phyloP scores from a whole-genome alignment of 2,329 filamentous ascomycete genomes.

The Fusarium globosum region DNA sequence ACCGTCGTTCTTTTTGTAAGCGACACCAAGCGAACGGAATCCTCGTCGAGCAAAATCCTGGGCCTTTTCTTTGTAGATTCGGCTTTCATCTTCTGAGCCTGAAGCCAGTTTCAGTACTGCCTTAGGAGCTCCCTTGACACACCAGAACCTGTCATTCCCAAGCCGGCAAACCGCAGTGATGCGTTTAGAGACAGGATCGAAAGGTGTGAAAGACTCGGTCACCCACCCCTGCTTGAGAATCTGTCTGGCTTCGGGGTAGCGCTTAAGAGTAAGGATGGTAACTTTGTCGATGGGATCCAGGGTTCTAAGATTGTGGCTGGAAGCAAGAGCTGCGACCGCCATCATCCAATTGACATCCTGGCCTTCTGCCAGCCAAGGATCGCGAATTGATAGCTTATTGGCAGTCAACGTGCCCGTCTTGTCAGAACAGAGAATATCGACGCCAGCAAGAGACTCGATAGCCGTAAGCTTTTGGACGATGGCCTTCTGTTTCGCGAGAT shows the following conservation, averaged over 20 bases:
- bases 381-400: slow-evolving; percentile 23
- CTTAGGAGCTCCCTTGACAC: slow-evolving; percentile 14
- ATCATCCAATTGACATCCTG: slow-evolving; percentile 35
- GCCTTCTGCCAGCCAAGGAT: slow-evolving; percentile 24
- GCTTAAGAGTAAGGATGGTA: slow-evolving; percentile 29
- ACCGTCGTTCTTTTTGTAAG: slow-evolving; percentile 30
- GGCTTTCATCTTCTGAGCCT: slow-evolving; percentile 6
- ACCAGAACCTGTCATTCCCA: not conserved
- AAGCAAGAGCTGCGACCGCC: slow-evolving; percentile 28
- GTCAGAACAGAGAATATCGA: slow-evolving; percentile 29
- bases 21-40: slow-evolving; percentile 26
- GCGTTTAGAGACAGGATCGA: slow-evolving; percentile 24
- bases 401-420: slow-evolving; percentile 26
- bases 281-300: slow-evolving; percentile 27
- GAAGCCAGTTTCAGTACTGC: slow-evolving; percentile 14
- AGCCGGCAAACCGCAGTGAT: slow-evolving; percentile 30
- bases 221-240: slow-evolving; percentile 26
- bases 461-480: slow-evolving; percentile 22
- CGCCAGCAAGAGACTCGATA: slow-evolving; percentile 22
- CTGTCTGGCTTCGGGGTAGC: slow-evolving; percentile 23
- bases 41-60: slow-evolving; percentile 28
- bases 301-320: slow-evolving; percentile 1
- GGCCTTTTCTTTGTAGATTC: slow-evolving; percentile 21
- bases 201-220: slow-evolving; percentile 19
- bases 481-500: slow-evolving; percentile 24